These are phyloP conservation scores for Diplogelasinospora grovesii DNA, from an alignment of 495 filamentous ascomycete species.

Conservation along the genomic window DNA sequence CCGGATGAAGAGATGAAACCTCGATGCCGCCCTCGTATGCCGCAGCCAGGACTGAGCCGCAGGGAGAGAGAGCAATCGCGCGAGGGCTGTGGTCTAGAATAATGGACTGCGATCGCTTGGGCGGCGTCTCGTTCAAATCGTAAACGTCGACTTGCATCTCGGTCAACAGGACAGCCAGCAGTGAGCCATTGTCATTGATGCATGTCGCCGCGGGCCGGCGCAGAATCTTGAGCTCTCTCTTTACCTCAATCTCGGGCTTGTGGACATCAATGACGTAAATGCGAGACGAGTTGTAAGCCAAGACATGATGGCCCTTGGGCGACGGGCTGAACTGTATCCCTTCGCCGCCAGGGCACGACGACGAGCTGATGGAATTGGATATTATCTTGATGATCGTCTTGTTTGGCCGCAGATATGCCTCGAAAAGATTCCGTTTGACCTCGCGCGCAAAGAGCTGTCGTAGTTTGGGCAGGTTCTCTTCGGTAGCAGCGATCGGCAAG, in stretches of 20 bases:
- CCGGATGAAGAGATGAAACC: conserved; percentile 65
- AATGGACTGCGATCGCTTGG: conserved; percentile 60
- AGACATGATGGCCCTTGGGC: conserved; percentile 60
- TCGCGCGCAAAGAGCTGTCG: conserved; percentile 63
- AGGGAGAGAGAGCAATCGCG: conserved; percentile 72
- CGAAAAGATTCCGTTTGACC: conserved; percentile 72
- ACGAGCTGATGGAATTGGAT: conserved; percentile 77
- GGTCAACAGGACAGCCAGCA: conserved; percentile 72
- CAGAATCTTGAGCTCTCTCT: conserved; percentile 71
- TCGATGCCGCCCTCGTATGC: conserved; percentile 84
- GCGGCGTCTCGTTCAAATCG: conserved; percentile 53
- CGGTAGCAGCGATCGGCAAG: conserved; percentile 35
- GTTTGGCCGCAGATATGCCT: conserved; percentile 64
- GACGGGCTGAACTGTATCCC: conserved; percentile 80
- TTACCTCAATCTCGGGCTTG: conserved; percentile 50
- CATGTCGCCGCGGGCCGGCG: conserved; percentile 71
- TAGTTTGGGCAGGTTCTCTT: conserved; percentile 51
- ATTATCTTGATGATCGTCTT: conserved; percentile 68
- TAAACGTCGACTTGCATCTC: conserved; percentile 82
- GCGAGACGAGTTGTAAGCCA: conserved; percentile 80
- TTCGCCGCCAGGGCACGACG: conserved; percentile 75
- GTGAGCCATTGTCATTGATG: conserved; percentile 69
- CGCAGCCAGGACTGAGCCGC: conserved; percentile 74
- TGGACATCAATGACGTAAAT: conserved; percentile 72
- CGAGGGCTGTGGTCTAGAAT: conserved; percentile 69